phyloP scores from a whole-genome alignment of 345 rosid species.

The Raphanus raphanistrum region DNA sequence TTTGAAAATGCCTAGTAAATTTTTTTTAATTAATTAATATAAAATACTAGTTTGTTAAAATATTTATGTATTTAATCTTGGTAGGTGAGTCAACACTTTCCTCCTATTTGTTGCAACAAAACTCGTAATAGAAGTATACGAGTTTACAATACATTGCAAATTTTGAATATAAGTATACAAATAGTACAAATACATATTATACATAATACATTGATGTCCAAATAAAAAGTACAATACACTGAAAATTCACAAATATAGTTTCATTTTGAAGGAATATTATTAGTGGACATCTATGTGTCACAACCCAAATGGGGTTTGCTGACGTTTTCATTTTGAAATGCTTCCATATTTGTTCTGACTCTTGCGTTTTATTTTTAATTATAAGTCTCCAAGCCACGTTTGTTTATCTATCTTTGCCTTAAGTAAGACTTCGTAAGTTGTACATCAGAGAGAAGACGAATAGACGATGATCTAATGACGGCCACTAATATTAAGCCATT shows the following conservation, averaged over 20 bases:
- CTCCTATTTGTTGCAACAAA: conserved; percentile 32
- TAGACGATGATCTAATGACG: not conserved
- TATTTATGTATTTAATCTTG: conserved; percentile 14
- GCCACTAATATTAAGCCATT: not conserved
- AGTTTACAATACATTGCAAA: not conserved
- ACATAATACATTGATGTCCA: not conserved
- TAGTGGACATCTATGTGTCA: not conserved
- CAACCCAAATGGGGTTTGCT: not conserved
- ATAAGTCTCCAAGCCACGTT: not conserved
- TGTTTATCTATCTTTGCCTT: not conserved
- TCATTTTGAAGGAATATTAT: not conserved
- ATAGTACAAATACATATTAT: not conserved
- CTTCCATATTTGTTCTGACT: not conserved
- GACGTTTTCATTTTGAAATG: not conserved
- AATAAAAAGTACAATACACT: not conserved
- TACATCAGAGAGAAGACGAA: not conserved
- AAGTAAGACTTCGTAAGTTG: not conserved
- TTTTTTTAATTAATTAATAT: conserved; percentile 3
- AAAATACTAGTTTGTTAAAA: conserved; percentile 10
- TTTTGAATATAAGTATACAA: not conserved
- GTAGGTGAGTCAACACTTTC: conserved; percentile 35
- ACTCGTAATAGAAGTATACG: not conserved
- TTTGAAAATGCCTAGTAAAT: not conserved
- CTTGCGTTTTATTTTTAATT: not conserved
- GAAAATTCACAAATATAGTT: not conserved